Evolutionary conservation across 768 basidiomycete species (phyloP).

Genomic region (Trametes coccinea): DNA sequence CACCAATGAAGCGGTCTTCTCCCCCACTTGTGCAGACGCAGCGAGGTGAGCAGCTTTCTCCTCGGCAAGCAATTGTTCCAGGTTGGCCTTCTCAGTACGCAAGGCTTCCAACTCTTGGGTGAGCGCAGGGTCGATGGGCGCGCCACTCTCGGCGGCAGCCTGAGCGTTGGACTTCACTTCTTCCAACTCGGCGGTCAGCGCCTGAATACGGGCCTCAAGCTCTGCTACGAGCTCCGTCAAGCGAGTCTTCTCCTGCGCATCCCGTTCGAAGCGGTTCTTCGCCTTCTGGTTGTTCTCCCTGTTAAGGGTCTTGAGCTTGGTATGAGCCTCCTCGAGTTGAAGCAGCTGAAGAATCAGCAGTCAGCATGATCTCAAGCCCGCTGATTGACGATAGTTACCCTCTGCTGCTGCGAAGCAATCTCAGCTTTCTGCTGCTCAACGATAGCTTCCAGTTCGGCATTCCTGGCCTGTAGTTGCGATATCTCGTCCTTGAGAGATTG

Average conservation of each 20-base stretch:
- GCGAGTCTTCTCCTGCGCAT: conserved; percentile 18
- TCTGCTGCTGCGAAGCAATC: conserved; percentile 16
- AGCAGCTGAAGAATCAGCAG: conserved; percentile 5
- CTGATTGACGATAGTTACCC: conserved; percentile 17
- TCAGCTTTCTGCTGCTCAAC: conserved; percentile 10
- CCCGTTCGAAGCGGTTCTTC: conserved; percentile 23
- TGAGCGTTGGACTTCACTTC: conserved; percentile 39
- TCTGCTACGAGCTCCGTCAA: conserved; percentile 24
- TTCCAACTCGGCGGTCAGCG: conserved; percentile 29
- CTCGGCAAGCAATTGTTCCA: conserved; percentile 42
- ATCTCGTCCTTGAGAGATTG: conserved; percentile 78
- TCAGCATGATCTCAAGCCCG: not conserved
- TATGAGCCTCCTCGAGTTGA: conserved; percentile 14
- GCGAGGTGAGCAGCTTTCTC: conserved; percentile 33
- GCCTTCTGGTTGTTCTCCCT: conserved; percentile 30
- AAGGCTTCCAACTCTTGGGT: conserved; percentile 38
- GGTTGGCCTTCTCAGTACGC: conserved; percentile 38
- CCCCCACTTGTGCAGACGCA: conserved; percentile 20
- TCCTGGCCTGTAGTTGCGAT: conserved; percentile 39
- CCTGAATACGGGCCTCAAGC: conserved; percentile 26
- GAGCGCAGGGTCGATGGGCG: conserved; percentile 30
- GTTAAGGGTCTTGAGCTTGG: conserved; percentile 20
- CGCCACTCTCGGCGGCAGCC: conserved; percentile 12
- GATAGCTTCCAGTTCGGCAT: conserved; percentile 25
- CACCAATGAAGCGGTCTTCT: conserved; percentile 35